Evolutionary conservation across 208 protist species (phyloP).

Genomic region (Vickermania ingenoplastis): DNA sequence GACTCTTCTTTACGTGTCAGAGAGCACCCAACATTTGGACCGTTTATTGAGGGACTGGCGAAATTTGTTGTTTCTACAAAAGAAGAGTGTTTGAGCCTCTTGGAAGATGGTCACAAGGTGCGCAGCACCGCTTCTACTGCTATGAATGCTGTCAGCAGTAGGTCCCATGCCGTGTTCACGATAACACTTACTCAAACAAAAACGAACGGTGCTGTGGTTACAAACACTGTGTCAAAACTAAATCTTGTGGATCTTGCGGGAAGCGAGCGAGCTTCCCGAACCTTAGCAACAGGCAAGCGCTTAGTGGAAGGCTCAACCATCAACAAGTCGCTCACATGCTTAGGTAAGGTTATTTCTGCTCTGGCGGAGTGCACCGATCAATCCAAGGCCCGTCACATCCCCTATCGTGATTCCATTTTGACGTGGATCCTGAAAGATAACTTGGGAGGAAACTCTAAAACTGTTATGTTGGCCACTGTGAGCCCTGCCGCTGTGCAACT

Average conservation of each 20-base stretch:
- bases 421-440: conserved; percentile 83
- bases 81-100: conserved; percentile 56
- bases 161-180: conserved; percentile 87
- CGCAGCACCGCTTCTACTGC: conserved; percentile 80
- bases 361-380: conserved; percentile 34
- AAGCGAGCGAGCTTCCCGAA: conserved; percentile 74
- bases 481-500: conserved; percentile 43
- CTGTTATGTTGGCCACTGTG: conserved; percentile 64
- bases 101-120: conserved; percentile 79
- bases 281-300: conserved; percentile 59
- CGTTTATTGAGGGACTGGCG: conserved; percentile 67
- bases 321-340: conserved; percentile 45
- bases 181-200: conserved; percentile 69
- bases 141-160: conserved; percentile 87
- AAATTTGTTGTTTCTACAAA: conserved; percentile 60
- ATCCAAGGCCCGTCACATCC: conserved; percentile 44
- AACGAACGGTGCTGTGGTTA: conserved; percentile 25
- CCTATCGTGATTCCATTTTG: conserved; percentile 83
- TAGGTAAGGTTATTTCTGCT: conserved; percentile 44
- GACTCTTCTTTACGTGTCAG: conserved; percentile 57
- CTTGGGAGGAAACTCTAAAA: conserved; percentile 92
- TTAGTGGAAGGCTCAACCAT: conserved; percentile 83
- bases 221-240: conserved; percentile 43
- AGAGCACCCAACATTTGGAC: conserved; percentile 70
- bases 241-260: conserved; percentile 82